Conservation (phyloP, 2,329 filamentous ascomycete species). For the Botrytis deweyae region DNA sequence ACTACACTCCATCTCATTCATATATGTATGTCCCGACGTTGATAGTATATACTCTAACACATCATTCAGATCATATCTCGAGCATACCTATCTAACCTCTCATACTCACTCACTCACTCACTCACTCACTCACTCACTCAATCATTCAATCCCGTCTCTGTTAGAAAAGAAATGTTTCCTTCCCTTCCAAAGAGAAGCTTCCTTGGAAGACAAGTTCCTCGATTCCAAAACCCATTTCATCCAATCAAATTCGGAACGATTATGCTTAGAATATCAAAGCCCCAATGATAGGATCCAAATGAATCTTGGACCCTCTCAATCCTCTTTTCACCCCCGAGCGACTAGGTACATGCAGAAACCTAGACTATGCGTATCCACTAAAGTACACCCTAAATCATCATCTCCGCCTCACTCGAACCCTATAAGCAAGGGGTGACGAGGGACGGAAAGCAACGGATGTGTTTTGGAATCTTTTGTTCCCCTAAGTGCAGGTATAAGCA, state of each 20-base stretch:
- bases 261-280: background rate
- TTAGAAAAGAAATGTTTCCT: background rate
- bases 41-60: background rate
- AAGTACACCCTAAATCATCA: background rate
- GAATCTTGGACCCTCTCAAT: background rate
- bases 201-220: background rate
- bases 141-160: background rate
- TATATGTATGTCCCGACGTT: background rate
- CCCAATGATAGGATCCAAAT: background rate
- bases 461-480: conserved; percentile 10
- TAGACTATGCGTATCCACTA: background rate
- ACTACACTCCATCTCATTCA: background rate
- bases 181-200: too few relatives aligned
- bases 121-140: too few relatives aligned
- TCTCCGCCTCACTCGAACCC: conserved; percentile 16
- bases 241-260: conserved; percentile 2
- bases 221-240: background rate
- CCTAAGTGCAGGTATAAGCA: conserved; percentile 17
- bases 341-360: background rate
- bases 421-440: conserved; percentile 19
- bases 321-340: background rate
- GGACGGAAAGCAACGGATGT: conserved; percentile 8
- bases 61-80: background rate
- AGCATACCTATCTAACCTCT: background rate
- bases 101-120: background rate